A percentile compares a stretch with the other conserved stretches of the same genome.
These are phyloP conservation scores for Cyclotella baltica DNA, from an alignment of 108 stramenopile genomes.

Conservation along the genomic window DNA sequence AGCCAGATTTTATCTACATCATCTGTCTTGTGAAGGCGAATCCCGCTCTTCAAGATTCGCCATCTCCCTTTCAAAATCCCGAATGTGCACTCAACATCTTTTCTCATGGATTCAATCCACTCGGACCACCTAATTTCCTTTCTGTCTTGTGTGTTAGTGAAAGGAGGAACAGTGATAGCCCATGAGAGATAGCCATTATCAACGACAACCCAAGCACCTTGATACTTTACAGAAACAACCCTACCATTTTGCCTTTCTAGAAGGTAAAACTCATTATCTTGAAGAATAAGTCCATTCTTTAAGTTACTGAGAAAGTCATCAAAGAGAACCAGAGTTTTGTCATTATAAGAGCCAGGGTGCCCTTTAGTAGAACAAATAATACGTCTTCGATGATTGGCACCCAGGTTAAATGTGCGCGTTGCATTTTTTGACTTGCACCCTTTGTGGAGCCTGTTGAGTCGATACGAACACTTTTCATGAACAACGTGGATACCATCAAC, in stretches of 20 bases:
- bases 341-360: conserved; percentile 1
- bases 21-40: background rate
- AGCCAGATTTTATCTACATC: background rate
- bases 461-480: conserved; percentile 10
- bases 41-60: conserved; percentile 6
- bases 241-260: background rate
- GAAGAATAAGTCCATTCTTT: background rate
- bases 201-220: conserved; percentile 23
- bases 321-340: conserved; percentile 7
- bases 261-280: conserved; percentile 18
- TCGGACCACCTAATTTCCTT: conserved; percentile 15
- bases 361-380: conserved; percentile 28
- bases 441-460: background rate
- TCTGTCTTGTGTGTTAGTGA: background rate
- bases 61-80: conserved; percentile 13
- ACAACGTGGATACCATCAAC: conserved; percentile 21
- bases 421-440: conserved; percentile 13
- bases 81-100: conserved; percentile 13
- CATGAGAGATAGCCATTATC: conserved; percentile 22
- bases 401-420: conserved; percentile 21
- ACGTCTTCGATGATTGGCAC: conserved; percentile 20
- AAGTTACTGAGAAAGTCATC: conserved; percentile 12
- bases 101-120: conserved; percentile 25
- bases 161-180: conserved; percentile 16
- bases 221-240: conserved; percentile 8